Base-by-base conservation (phyloP, 179 eudicot species). In the Patellifolia procumbens region DNA sequence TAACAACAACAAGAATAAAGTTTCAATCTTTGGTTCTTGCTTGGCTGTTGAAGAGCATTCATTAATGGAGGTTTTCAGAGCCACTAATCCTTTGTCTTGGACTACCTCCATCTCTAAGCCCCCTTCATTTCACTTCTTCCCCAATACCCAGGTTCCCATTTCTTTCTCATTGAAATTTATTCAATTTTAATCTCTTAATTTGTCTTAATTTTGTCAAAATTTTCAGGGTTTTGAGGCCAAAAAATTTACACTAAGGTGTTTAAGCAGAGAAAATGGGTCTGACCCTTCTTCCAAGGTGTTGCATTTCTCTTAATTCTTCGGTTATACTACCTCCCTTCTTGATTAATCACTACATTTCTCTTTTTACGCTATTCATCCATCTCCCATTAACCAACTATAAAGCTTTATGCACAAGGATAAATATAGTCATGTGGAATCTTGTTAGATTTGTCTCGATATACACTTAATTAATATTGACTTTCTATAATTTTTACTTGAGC, bases 251-350 rank as follows among this genome's bases (percentile, higher is more conserved):
- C 3, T 86, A 52, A 79, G 58, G 78, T 88, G 90, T 52, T 71
- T 80, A 55, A 78, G 70, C 35, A 63, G 22, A 7, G 81, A 77
- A 34, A 78, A 73, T 70, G 85, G 37, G n/a, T 49, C 86, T 74
- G 87, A 68, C 65, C 77, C 79, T 9, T 58, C 88, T 35, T 74
- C 78, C 37, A 81, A 87, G 89, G 94, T 89, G 43, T 58, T 78
- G 16, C 73, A 10, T 75, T 76, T 73, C 49, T 20, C 61, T 17
- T 29, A 29, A 26, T 17, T 7, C 63, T 60, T 63, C 35, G 31
- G 9, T 48, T 10, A 17, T 15, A 37, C n/a, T n/a, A n/a, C n/a
- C n/a, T n/a, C n/a, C n/a, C n/a, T n/a, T n/a, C n/a, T n/a, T n/a
- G n/a, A n/a, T n/a, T n/a, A n/a, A n/a, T n/a, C n/a, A n/a, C n/a